Base-by-base conservation (phyloP, 2,329 filamentous ascomycete species). In the Penicillium sp. region DNA sequence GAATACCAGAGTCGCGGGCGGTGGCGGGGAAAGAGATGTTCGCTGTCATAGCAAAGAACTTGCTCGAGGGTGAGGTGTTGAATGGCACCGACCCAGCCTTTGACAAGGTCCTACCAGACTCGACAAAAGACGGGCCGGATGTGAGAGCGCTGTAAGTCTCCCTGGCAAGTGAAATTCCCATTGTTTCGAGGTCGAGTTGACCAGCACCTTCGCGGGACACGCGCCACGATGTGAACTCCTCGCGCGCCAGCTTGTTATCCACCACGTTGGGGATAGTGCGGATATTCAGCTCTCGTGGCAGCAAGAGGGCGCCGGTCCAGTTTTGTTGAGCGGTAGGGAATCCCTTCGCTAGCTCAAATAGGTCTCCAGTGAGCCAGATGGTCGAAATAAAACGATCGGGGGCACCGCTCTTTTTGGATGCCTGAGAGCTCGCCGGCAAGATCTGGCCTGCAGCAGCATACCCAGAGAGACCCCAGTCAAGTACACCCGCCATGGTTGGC, bases 391-490 rank as follows among this genome's bases (percentile, higher is more conserved):
- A 63, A 3, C 58, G 60, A 41, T 59, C 60, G 0, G 60, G 56
- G 1, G 58, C 61, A 29, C 58, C 54, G 37, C 60, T 61, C 21
- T 56, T 50, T n/a, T 18, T n/a, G 16, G 60, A 54, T 6, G 60
- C 52, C 16, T 56, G 46, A 16, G 58, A 62, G 13, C 39, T 59
- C 0, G 55, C 39, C 2, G 61, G 60, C 12, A 63, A 32, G 23
- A 63, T 31, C 40, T 62, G 62, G 6, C 61, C 61, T 5, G 61
- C 54, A n/a, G 50, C 61, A 3, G 61, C 59, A 23, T 63, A 63
- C 2, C 49, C 54, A 9, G 55, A 58, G n/a, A 50, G 13, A 3
- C 60, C 60, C 59, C 60, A 63, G 47, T 63, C 60, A 27, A 63
- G 54, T 8, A 59, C 56, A 52, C 60, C 60, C 5, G 54, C 60